Conservation (phyloP, 495 filamentous ascomycete species). For the Astrocystis sublimbata region DNA sequence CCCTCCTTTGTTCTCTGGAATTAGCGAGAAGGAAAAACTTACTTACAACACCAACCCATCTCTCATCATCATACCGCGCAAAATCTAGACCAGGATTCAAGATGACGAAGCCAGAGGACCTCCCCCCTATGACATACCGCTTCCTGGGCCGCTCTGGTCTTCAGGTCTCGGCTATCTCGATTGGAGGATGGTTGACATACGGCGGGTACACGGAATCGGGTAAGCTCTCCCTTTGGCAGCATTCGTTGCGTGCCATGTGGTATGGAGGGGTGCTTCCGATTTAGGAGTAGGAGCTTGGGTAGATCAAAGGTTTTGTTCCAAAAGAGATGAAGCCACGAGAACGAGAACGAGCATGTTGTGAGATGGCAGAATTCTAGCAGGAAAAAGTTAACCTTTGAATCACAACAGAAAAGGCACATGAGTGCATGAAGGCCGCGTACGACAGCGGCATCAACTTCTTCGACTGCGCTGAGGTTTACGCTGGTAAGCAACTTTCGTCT, state of each 20-base stretch:
- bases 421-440: conserved; percentile 75
- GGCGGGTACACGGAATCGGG: conserved; percentile 73
- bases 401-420: conserved; percentile 57
- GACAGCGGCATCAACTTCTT: conserved; percentile 79
- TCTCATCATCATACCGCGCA: background rate
- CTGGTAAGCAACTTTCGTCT: conserved; percentile 32
- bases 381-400: background rate
- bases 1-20: background rate
- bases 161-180: conserved; percentile 71
- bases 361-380: background rate
- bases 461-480: conserved; percentile 63
- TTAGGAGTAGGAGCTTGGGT: background rate
- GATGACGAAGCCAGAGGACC: conserved; percentile 44
- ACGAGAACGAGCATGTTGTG: background rate
- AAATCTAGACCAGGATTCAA: no score
- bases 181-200: conserved; percentile 78
- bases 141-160: conserved; percentile 73
- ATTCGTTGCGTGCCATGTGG: background rate
- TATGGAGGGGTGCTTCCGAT: background rate
- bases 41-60: background rate
- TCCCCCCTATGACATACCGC: conserved; percentile 72
- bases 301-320: background rate
- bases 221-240: conserved; percentile 27
- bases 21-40: background rate
- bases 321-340: background rate